These are phyloP conservation scores for Starmerella geochares DNA, from an alignment of 805 yeast species.

Conservation along the genomic window DNA sequence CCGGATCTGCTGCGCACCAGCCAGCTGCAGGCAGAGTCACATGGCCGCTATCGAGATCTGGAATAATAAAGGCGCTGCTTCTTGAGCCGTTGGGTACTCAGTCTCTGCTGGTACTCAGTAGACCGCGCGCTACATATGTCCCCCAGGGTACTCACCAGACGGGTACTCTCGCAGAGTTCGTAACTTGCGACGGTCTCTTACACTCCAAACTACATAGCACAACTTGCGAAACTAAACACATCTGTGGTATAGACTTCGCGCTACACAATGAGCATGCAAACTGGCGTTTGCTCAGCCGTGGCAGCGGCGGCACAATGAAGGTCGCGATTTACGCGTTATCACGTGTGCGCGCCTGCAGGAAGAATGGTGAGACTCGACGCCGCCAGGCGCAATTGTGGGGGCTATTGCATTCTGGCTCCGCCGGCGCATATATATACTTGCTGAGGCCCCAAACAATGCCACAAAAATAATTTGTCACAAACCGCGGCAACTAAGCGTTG, in stretches of 20 bases:
- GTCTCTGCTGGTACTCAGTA: neutral
- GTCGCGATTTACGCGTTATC: neutral
- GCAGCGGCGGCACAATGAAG: neutral
- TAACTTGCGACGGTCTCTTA: neutral
- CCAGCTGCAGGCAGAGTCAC: too few species aligned
- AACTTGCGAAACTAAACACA: neutral
- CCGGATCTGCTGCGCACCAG: too few species aligned
- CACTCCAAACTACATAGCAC: neutral
- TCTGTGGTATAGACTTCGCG: neutral
- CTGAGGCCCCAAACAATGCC: neutral
- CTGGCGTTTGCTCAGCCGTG: neutral
- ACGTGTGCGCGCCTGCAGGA: neutral
- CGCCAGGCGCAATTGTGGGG: slow-evolving; percentile 7
- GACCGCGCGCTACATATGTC: neutral
- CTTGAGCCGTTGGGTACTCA: neutral
- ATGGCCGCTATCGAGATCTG: neutral
- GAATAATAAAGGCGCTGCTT: too few species aligned
- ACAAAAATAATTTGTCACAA: neutral
- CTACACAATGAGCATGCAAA: neutral
- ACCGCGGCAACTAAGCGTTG: neutral
- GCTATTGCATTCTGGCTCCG: neutral
- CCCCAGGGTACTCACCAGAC: neutral
- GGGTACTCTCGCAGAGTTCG: neutral
- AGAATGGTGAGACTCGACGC: slow-evolving; percentile 6
- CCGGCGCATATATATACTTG: neutral